Conservation (phyloP, 75 land plant genomes). For the Chamaecyparis obtusa region DNA sequence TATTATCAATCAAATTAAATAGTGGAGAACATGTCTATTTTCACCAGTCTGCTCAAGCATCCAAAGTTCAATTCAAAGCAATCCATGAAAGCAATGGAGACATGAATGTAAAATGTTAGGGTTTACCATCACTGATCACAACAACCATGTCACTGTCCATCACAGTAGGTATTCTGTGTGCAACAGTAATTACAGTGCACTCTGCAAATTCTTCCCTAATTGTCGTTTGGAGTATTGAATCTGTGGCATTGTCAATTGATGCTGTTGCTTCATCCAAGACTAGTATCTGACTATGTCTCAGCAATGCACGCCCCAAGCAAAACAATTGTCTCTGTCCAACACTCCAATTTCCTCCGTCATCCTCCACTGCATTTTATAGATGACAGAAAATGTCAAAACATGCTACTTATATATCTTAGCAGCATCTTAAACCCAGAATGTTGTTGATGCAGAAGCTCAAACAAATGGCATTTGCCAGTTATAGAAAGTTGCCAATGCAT, state of each 20-base stretch:
- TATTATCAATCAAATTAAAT: not conserved
- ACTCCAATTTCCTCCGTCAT: slow-evolving; percentile 40
- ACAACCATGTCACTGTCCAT: slow-evolving; percentile 41
- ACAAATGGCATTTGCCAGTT: too few species aligned
- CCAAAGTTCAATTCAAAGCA: not conserved
- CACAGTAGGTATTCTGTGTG: slow-evolving; percentile 47
- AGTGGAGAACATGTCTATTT: not conserved
- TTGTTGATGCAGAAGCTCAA: not conserved
- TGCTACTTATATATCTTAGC: not conserved
- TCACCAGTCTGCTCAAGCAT: not conserved
- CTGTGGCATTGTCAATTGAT: slow-evolving; percentile 30
- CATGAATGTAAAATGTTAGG: not conserved
- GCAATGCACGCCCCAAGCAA: slow-evolving; percentile 32
- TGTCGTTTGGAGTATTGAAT: slow-evolving; percentile 23
- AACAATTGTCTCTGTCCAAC: slow-evolving; percentile 35
- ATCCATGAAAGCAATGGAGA: not conserved
- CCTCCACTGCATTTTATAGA: slow-evolving; percentile 19
- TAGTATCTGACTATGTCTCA: slow-evolving; percentile 30
- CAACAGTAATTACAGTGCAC: slow-evolving; percentile 46
- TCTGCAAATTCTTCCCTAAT: slow-evolving; percentile 28
- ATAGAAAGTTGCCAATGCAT: too few species aligned
- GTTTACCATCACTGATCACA: slow-evolving; percentile 37
- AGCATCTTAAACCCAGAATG: not conserved
- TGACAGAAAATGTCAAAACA: not conserved
- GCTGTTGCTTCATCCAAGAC: slow-evolving; percentile 40